Conservation (phyloP, 305 asterid genomes). For the Fraxinus floribunda region DNA sequence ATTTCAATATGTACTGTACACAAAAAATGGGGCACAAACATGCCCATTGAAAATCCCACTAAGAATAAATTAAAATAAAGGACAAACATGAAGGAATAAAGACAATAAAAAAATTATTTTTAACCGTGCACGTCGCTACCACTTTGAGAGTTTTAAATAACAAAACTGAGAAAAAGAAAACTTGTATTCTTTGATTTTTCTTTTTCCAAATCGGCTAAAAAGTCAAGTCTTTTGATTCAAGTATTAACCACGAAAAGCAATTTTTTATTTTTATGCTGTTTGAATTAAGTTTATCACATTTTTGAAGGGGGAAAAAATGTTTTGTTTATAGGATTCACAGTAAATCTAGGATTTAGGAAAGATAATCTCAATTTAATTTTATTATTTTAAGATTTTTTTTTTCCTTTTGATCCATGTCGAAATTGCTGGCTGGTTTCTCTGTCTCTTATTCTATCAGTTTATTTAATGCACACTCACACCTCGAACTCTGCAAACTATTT, state of each 20-base stretch:
- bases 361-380: not conserved
- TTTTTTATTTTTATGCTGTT: not conserved
- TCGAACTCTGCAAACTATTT: not conserved
- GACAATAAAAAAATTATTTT: conserved; percentile 25
- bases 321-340: not conserved
- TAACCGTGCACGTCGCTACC: conserved; percentile 46
- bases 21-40: no score
- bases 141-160: conserved; percentile 2
- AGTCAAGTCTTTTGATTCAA: not conserved
- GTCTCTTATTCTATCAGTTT: not conserved
- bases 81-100: not conserved
- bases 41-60: not conserved
- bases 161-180: not conserved
- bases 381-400: not conserved
- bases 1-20: no score
- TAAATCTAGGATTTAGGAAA: not conserved
- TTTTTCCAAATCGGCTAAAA: not conserved
- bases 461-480: not conserved
- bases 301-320: not conserved
- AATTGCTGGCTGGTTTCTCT: not conserved
- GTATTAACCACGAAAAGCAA: not conserved
- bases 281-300: not conserved
- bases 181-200: not conserved
- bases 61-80: conserved; percentile 25
- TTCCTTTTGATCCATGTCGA: not conserved